Base-by-base conservation (phyloP, 345 rosid species). In the Ailanthus altissimus region DNA sequence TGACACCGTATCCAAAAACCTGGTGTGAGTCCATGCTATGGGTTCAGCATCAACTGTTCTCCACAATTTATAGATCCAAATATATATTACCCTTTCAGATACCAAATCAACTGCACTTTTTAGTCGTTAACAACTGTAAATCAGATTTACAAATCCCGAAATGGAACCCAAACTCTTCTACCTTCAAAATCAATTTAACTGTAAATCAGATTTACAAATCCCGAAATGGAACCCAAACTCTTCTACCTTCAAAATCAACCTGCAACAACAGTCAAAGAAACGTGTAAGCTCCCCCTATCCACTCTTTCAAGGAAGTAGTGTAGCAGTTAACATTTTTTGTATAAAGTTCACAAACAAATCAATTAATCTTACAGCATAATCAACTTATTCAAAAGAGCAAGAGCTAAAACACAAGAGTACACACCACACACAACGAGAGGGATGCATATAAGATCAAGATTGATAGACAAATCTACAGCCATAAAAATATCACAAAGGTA, bases 21-120 rank as follows among this genome's bases (percentile, higher is more conserved):
- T 80, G 87, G 49, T 75, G 89, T 4, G 84, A 79, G 40, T 85
- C 93, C 93, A 89, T 91, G 51, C 75, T 82, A 80, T 28, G 78
- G 21, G 16, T 3, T 71, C 23, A 67, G 79, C 86, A 85, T 85
- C 77, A 68, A 79, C 77, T 78, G 63, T 60, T 66, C 77, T 54
- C 63, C 18, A 14, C n/a, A 1, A 20, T 46, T 25, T 69, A 5
- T 25, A 53, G 53, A 81, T 32, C 59, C 64, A 57, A 45, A 45
- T 36, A 18, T 32, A 21, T 70, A 15, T 56, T 23, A 43, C 62
- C 25, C 26, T 16, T 23, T 32, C 67, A 78, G 77, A 46, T 72
- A 40, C 10, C 15, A 26, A 32, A 56, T 49, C 20, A 43, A 7
- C 23, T 43, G 21, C 50, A 57, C 61, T 73, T 26, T n/a, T 36